Percentiles rank a stretch among this genome's conserved stretches.
Conservation (phyloP, 2,329 filamentous ascomycete species). For the Karstenula rhodostoma region DNA sequence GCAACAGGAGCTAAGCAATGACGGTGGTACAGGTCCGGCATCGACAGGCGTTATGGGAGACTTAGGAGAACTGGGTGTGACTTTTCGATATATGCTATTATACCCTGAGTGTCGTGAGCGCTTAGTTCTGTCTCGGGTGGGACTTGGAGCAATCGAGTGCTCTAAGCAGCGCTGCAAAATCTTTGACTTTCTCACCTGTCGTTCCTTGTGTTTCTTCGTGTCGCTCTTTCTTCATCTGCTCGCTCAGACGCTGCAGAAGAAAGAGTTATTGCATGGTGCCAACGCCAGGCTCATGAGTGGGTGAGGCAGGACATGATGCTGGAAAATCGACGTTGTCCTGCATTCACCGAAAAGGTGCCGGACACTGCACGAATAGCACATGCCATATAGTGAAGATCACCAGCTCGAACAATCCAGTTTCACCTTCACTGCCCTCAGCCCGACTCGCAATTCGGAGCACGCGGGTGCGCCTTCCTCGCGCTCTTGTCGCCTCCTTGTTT, state of each 20-base stretch:
- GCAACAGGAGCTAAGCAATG: neutral
- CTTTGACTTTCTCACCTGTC: neutral
- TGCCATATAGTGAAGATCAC: too few species aligned
- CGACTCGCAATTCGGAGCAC: neutral
- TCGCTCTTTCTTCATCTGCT: neutral
- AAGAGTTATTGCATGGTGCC: neutral
- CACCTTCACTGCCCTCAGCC: slow-evolving; percentile 16
- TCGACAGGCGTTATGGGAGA: slow-evolving; percentile 7
- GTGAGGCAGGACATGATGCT: too few species aligned
- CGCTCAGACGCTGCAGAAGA: neutral
- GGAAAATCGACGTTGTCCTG: too few species aligned
- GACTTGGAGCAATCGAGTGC: neutral
- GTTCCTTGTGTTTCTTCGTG: neutral
- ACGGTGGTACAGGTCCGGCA: slow-evolving; percentile 4
- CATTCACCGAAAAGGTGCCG: too few species aligned
- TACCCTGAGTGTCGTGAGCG: slow-evolving; percentile 19
- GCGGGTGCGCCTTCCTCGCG: slow-evolving; percentile 15
- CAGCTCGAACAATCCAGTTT: slow-evolving; percentile 2
- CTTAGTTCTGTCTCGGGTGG: neutral
- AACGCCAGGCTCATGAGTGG: too few species aligned
- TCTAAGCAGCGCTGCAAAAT: neutral
- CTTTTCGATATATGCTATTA: slow-evolving; percentile 17
- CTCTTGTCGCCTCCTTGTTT: neutral
- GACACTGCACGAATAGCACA: too few species aligned
- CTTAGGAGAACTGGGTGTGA: slow-evolving; percentile 1